These are phyloP conservation scores for Ilyonectria mors-panacis DNA, from an alignment of 2,329 filamentous ascomycete species.

Conservation along the genomic window DNA sequence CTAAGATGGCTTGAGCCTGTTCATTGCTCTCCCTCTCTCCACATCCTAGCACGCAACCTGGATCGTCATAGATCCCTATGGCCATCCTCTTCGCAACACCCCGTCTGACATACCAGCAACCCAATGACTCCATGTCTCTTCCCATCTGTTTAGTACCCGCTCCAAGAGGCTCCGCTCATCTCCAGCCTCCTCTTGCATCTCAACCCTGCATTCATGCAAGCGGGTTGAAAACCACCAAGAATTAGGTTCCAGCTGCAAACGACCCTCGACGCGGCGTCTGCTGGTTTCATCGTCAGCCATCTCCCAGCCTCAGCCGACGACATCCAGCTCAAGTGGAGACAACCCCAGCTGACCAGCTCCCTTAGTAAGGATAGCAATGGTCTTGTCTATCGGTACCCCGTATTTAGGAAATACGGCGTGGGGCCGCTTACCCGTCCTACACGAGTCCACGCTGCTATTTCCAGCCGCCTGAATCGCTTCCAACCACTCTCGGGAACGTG, in stretches of 20 bases:
- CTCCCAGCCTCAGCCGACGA: background rate
- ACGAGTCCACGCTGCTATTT: constrained; percentile 2
- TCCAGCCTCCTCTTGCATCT: background rate
- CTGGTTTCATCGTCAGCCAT: background rate
- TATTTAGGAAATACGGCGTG: constrained; percentile 21
- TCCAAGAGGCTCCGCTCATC: background rate
- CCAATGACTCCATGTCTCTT: constrained; percentile 9
- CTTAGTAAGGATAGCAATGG: background rate
- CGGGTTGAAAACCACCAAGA: background rate
- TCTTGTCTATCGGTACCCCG: constrained; percentile 1
- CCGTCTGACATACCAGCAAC: constrained; percentile 14
- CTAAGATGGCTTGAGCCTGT: background rate
- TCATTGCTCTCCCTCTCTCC: background rate
- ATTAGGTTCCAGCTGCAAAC: background rate
- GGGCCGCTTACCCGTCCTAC: constrained; percentile 7
- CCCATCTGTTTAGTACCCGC: background rate
- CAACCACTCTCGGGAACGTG: constrained; percentile 11
- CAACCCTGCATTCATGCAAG: background rate
- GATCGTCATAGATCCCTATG: background rate
- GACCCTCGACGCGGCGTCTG: background rate
- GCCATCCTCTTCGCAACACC: constrained; percentile 11
- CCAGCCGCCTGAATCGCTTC: constrained; percentile 14
- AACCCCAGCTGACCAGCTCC: background rate
- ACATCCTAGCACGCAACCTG: constrained; percentile 6
- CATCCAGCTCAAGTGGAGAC: background rate